A percentile compares a stretch with the other conserved stretches of the same genome.
These are phyloP conservation scores for Heritiera littoralis DNA, from an alignment of 345 rosid genomes.

Conservation along the genomic window DNA sequence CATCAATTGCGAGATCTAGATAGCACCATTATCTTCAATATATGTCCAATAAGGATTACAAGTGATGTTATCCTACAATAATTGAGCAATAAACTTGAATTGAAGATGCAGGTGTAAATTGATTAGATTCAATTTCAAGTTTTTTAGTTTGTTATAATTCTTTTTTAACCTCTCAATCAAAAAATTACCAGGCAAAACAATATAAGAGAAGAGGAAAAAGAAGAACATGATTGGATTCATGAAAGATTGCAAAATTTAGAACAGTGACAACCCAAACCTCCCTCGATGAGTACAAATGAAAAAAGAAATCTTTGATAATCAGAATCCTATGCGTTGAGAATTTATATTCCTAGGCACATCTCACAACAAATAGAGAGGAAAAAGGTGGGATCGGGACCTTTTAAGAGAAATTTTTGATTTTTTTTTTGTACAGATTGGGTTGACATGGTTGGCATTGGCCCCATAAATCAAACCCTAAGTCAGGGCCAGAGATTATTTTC, in stretches of 20 bases:
- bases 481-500: background rate
- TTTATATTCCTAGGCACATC: background rate
- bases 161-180: too few relatives aligned
- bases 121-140: too few relatives aligned
- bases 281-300: background rate
- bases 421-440: background rate
- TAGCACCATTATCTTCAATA: too few relatives aligned
- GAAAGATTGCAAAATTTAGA: background rate
- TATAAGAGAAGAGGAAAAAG: too few relatives aligned
- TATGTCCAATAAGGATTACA: too few relatives aligned
- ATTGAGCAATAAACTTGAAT: too few relatives aligned
- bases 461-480: background rate
- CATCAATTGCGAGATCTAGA: too few relatives aligned
- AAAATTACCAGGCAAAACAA: too few relatives aligned
- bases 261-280: background rate
- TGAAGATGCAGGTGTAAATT: too few relatives aligned
- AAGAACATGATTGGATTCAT: background rate
- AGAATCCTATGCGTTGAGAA: background rate
- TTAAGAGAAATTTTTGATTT: background rate
- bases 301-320: background rate
- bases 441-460: constrained; percentile 2
- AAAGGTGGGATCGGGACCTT: background rate
- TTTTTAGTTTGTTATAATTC: too few relatives aligned
- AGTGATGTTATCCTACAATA: too few relatives aligned
- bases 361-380: background rate